Percentiles rank a stretch among this genome's conserved stretches.
Conservation (phyloP, 208 protist genomes). For the Leishmania arabica region DNA sequence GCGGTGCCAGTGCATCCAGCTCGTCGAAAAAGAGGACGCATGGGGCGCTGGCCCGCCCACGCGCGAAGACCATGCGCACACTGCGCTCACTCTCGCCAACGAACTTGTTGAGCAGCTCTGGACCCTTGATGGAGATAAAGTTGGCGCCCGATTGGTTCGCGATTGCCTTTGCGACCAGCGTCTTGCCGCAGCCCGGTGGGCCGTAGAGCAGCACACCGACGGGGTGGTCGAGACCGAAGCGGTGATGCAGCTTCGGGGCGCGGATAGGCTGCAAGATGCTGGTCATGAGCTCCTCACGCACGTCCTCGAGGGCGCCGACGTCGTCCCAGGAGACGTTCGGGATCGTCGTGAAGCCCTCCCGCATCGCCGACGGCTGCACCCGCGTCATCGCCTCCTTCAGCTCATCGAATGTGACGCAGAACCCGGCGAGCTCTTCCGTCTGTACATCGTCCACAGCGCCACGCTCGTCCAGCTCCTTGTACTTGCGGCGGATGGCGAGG, state of each 20-base stretch:
- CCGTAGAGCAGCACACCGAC: conserved; percentile 98
- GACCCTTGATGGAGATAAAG: conserved; percentile 99
- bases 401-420: conserved; percentile 82
- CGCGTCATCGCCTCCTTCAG: conserved; percentile 92
- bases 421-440: conserved; percentile 56
- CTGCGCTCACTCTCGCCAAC: conserved; percentile 99
- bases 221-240: conserved; percentile 89
- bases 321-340: conserved; percentile 98
- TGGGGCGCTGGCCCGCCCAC: conserved; percentile 90
- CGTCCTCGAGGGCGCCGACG: conserved; percentile 96
- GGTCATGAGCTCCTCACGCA: conserved; percentile 93
- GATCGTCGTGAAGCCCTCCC: conserved; percentile 96
- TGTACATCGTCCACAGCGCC: conserved; percentile 23
- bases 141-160: conserved; percentile 95
- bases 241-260: conserved; percentile 88
- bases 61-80: conserved; percentile 97
- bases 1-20: conserved; percentile 97
- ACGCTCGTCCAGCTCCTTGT: conserved; percentile 59
- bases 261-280: conserved; percentile 94
- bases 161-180: conserved; percentile 95
- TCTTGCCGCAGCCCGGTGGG: conserved; percentile 98
- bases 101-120: conserved; percentile 98
- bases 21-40: conserved; percentile 99
- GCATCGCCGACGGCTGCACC: conserved; percentile 97
- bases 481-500: conserved; percentile 87